Base-by-base conservation (phyloP, 176 grass and related monocot species). In the Poa pratensis region DNA sequence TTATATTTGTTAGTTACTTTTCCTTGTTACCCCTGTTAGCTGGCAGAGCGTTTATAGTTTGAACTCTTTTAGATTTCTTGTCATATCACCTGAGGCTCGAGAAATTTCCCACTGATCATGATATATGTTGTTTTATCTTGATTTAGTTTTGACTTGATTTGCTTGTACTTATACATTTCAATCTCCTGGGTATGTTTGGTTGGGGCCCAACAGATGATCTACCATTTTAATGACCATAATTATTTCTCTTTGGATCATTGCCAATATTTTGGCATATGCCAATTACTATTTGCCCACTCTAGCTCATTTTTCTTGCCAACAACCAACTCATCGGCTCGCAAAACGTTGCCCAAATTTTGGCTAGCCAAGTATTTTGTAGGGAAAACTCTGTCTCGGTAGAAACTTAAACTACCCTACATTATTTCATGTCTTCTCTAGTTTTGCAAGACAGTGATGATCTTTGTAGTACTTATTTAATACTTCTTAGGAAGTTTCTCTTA, bases 71-170 rank as follows among this genome's bases (percentile, higher is more conserved):
- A 23, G 3, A 12, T n/a, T 78, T 42, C 49, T 78, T 26, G 51
- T 23, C 55, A 10, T 63, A 62, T 19, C 39, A 63, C 13, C 3
- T 27, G 9, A 46, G 24, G 57, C 37, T 46, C 27, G 42, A 24
- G 54, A 18, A 23, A 26, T 42, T 61, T n/a, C 5, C 34, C 35
- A 63, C 57, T 27, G 4, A 79, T 43, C 22, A 63, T 42, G n/a
- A 45, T 34, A n/a, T 23, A 23, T 62, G 39, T 27, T 79, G 45
- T 5, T 59, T 23, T 23, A 59, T 59, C n/a, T 69, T n/a, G 10
- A 82, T 57, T 57, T 30, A 15, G 20, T 71, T 26, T 58, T 57
- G 11, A 71, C 32, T 82, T 18, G 64, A 70, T 70, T 71, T 82
- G 11, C 49, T 18, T 69, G 48, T 54, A 40, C 5, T 26, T 70